These are phyloP conservation scores for Penicillium decumbens DNA, from an alignment of 2,329 filamentous ascomycete genomes.

Conservation along the genomic window DNA sequence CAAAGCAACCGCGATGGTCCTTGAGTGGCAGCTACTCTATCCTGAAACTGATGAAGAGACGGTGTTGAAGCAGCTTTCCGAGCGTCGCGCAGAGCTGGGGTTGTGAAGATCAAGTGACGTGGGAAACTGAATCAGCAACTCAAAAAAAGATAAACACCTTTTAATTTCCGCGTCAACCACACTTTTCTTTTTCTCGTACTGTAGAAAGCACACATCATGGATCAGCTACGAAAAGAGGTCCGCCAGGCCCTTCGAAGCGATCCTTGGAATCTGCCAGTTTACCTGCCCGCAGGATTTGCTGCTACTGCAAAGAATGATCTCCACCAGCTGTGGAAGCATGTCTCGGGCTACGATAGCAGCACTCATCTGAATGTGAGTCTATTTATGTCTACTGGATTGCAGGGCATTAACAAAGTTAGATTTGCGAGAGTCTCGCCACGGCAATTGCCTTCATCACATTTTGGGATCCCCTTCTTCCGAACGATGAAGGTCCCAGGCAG, in stretches of 20 bases:
- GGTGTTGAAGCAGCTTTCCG: slow-evolving; percentile 58
- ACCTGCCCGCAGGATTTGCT: slow-evolving; percentile 1
- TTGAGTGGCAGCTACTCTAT: slow-evolving; percentile 85
- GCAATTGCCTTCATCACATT: slow-evolving; percentile 22
- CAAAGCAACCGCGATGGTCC: slow-evolving; percentile 69
- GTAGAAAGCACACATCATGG: slow-evolving; percentile 17
- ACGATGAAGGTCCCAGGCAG: slow-evolving; percentile 10
- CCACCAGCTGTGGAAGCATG: slow-evolving; percentile 29
- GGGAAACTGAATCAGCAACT: neutral
- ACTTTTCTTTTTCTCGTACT: neutral
- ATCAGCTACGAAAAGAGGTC: slow-evolving; percentile 26
- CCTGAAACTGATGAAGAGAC: slow-evolving; percentile 58
- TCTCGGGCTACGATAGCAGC: slow-evolving; percentile 22
- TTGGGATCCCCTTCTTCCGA: slow-evolving; percentile 13
- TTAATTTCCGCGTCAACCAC: neutral
- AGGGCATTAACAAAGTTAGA: slow-evolving; percentile 19
- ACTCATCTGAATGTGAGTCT: slow-evolving; percentile 23
- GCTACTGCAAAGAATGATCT: slow-evolving; percentile 14
- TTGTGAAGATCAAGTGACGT: slow-evolving; percentile 11
- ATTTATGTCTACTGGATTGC: too few species aligned
- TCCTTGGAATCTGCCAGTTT: slow-evolving; percentile 10
- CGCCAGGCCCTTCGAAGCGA: slow-evolving; percentile 21
- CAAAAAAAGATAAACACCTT: slow-evolving; percentile 4
- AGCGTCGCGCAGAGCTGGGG: slow-evolving; percentile 50
- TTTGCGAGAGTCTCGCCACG: slow-evolving; percentile 31